These are phyloP conservation scores for Pythium brachiatum DNA, from an alignment of 352 stramenopile species.

Conservation along the genomic window DNA sequence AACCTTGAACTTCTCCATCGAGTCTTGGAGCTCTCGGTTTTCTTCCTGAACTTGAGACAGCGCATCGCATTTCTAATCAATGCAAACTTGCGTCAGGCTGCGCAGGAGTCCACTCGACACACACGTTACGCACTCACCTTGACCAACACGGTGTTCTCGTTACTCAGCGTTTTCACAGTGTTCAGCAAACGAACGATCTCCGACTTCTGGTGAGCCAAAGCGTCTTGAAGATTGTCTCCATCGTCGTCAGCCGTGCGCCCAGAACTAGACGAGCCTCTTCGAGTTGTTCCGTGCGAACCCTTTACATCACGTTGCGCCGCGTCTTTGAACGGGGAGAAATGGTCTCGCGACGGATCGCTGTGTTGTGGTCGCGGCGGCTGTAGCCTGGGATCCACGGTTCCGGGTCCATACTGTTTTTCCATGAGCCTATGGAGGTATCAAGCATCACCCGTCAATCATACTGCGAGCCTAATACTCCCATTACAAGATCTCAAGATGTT, in stretches of 20 bases:
- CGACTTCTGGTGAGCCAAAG: constrained; percentile 68
- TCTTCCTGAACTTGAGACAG: constrained; percentile 70
- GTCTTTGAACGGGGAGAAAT: constrained; percentile 7
- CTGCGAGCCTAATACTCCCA: too few relatives aligned
- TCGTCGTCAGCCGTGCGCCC: constrained; percentile 26
- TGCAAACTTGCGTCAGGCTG: background rate
- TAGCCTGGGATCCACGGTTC: constrained; percentile 36
- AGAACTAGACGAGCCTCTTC: constrained; percentile 20
- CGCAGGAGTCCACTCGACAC: background rate
- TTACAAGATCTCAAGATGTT: too few relatives aligned
- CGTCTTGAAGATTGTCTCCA: constrained; percentile 49
- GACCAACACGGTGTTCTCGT: constrained; percentile 79
- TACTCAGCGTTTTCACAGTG: constrained; percentile 82
- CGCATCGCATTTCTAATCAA: constrained; percentile 67
- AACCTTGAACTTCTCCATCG: constrained; percentile 84
- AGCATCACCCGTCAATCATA: too few relatives aligned
- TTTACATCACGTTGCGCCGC: background rate
- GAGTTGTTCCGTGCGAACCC: constrained; percentile 4
- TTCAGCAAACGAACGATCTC: constrained; percentile 82
- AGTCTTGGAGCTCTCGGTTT: constrained; percentile 73
- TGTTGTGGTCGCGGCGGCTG: constrained; percentile 13
- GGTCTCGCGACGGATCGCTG: background rate
- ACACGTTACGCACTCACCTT: constrained; percentile 41
- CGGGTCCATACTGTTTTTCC: constrained; percentile 70
- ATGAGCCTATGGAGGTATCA: constrained; percentile 47